These are phyloP conservation scores for Ophiocordyceps camponoti-rufipedis DNA, from an alignment of 2,329 filamentous ascomycete genomes.

Conservation along the genomic window DNA sequence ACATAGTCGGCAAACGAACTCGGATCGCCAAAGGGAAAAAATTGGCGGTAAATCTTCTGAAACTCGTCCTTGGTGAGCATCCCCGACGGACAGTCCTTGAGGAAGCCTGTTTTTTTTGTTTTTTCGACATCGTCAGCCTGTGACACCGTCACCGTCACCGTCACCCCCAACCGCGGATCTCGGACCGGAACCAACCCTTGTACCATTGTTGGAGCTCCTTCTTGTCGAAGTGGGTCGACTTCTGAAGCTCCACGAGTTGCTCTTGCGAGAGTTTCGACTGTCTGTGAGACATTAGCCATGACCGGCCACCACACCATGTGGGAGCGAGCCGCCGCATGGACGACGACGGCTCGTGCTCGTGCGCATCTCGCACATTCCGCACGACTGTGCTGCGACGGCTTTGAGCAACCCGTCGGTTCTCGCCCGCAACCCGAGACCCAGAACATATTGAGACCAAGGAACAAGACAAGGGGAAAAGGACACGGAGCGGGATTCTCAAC, in stretches of 20 bases:
- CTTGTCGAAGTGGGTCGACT: constrained; percentile 97
- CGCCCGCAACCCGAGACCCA: background rate
- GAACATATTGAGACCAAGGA: too few relatives aligned
- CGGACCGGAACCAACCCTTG: constrained; percentile 48
- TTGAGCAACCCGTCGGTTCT: too few relatives aligned
- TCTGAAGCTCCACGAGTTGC: constrained; percentile 88
- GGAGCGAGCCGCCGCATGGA: background rate
- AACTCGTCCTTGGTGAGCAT: constrained; percentile 97
- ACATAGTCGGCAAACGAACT: constrained; percentile 97
- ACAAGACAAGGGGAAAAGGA: too few relatives aligned
- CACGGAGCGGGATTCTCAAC: background rate
- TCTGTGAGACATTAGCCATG: constrained; percentile 26
- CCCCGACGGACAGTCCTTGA: constrained; percentile 94
- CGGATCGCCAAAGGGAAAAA: constrained; percentile 96
- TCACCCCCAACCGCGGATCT: background rate
- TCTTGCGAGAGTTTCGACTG: constrained; percentile 97
- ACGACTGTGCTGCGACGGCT: too few relatives aligned
- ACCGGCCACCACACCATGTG: background rate
- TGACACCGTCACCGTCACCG: too few relatives aligned
- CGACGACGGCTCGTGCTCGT: too few relatives aligned
- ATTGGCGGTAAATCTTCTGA: constrained; percentile 98
- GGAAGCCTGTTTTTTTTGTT: constrained; percentile 47
- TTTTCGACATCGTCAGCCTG: background rate
- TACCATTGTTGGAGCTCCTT: constrained; percentile 99
- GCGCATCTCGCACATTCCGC: too few relatives aligned